Base-by-base conservation (phyloP, 106 monocot species). In the Narthecium ossifragum region DNA sequence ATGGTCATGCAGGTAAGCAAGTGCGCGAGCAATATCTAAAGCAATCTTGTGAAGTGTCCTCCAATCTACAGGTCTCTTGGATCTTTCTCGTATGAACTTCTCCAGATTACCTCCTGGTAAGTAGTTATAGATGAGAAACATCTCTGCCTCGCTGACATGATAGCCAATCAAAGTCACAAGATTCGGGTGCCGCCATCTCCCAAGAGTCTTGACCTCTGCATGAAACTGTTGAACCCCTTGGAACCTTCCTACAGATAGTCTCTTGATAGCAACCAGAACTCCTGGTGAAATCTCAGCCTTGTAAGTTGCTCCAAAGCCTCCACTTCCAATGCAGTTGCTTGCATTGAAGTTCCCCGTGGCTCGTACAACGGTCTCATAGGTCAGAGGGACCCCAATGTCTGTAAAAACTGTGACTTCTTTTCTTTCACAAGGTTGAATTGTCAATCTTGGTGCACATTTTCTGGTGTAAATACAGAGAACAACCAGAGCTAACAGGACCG, bases 251-350 rank as follows among this genome's bases (percentile, higher is more conserved):
- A 85, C 65, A 3, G 84, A 85, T 36, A 85, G 84, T 36, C 84
- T 79, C 61, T 85, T 85, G 33, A 85, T 85, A 29, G 84, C 84
- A 33, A 85, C 84, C 46, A 85, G 40, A 40, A 85, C 76, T 36
- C 79, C 79, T 8, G 84, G 84, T 34, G 79, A 54, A 65, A 85
- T 76, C 46, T 85, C 84, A 13, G 84, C 84, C 56, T 85, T 85
- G 68, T 85, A 85, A 52, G 84, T 85, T 31, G 84, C 84, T 40
- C 84, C 84, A 32, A 84, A 84, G 26, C 84, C 84, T 30, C 84
- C 84, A 59, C 76, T 80, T 61, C 84, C 84, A 60, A 85, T 76
- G 46, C 84, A 85, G 33, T 85, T 85, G 34, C 84, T 85, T 15
- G 84, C 75, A 58, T 85, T 88, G 46, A 88, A 88, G 61, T 47